Percentiles rank a stretch among this genome's conserved stretches.
These are phyloP conservation scores for Boletus sp. DNA, from an alignment of 768 basidiomycete genomes.

Conservation along the genomic window DNA sequence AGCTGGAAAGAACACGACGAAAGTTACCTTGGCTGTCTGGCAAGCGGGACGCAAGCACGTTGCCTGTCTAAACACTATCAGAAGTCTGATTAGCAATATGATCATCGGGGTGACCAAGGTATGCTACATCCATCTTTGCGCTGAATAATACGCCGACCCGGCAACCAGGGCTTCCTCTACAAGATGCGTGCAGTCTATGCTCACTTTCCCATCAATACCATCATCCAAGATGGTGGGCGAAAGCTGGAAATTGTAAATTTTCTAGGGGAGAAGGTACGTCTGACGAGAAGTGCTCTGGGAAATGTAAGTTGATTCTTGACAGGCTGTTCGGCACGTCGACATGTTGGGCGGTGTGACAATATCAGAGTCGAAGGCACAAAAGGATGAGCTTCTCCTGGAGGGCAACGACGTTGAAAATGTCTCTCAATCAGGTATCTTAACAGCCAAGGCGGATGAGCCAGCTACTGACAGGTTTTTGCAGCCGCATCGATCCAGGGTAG, in stretches of 20 bases:
- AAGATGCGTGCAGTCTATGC: conserved; percentile 99
- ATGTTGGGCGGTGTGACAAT: conserved; percentile 90
- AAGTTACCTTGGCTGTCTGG: conserved; percentile 93
- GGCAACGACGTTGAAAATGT: conserved; percentile 97
- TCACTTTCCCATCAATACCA: conserved; percentile 99
- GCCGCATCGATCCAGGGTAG: conserved; percentile 97
- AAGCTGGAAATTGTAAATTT: conserved; percentile 92
- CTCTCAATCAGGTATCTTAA: conserved; percentile 80
- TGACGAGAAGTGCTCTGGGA: neutral
- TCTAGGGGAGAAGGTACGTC: conserved; percentile 83
- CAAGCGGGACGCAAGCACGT: conserved; percentile 98
- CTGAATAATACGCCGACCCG: conserved; percentile 3
- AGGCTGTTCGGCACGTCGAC: conserved; percentile 88
- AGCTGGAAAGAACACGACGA: conserved; percentile 58
- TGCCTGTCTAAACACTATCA: conserved; percentile 95
- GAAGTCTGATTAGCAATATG: conserved; percentile 95
- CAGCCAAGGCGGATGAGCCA: neutral
- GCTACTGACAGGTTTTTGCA: conserved; percentile 26
- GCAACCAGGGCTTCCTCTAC: conserved; percentile 89
- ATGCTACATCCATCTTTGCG: conserved; percentile 2
- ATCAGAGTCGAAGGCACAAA: conserved; percentile 84
- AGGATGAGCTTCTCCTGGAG: conserved; percentile 91
- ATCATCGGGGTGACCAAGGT: conserved; percentile 96
- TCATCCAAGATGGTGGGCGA: conserved; percentile 73
- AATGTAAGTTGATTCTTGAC: neutral